These are phyloP conservation scores for Verticillium nubilum DNA, from an alignment of 2,329 filamentous ascomycete genomes.

Conservation along the genomic window DNA sequence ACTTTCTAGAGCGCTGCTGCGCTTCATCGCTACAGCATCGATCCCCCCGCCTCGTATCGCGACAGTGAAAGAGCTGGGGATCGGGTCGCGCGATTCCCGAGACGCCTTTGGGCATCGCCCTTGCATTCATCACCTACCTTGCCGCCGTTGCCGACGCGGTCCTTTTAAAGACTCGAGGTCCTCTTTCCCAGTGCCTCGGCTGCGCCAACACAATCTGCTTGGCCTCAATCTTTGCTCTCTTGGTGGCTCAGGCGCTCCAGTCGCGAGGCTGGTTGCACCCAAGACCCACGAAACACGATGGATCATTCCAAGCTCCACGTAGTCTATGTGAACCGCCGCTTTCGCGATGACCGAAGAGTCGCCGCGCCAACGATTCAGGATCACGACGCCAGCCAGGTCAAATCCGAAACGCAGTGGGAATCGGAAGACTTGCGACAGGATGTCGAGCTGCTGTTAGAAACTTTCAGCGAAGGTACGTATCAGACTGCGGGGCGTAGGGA, in stretches of 20 bases:
- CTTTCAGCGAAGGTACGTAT: conserved; percentile 48
- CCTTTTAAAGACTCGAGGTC: conserved; percentile 1
- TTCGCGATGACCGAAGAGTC: conserved; percentile 40
- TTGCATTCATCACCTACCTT: conserved; percentile 2
- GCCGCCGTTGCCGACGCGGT: conserved; percentile 7
- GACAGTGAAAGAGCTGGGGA: neutral
- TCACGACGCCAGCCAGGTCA: conserved; percentile 12
- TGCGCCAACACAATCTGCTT: neutral
- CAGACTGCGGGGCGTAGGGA: neutral
- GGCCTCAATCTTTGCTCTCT: conserved; percentile 15
- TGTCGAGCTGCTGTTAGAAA: conserved; percentile 43
- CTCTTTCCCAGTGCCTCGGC: conserved; percentile 4
- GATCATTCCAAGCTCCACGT: conserved; percentile 52
- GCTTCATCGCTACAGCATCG: conserved; percentile 1
- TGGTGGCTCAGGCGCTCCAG: conserved; percentile 51
- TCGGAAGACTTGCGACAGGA: conserved; percentile 36
- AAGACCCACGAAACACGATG: conserved; percentile 50
- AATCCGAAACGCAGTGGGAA: conserved; percentile 24
- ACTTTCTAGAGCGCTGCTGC: neutral
- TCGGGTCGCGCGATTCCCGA: conserved; percentile 1
- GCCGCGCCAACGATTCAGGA: conserved; percentile 17
- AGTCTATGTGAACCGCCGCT: conserved; percentile 54
- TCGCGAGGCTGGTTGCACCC: conserved; percentile 56
- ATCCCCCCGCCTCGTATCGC: neutral
- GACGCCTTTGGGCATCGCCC: conserved; percentile 1